Percentiles rank a stretch among this genome's conserved stretches.
Evolutionary conservation across 2,329 filamentous ascomycete genomes (phyloP).

Genomic region (Lojkania enalia): DNA sequence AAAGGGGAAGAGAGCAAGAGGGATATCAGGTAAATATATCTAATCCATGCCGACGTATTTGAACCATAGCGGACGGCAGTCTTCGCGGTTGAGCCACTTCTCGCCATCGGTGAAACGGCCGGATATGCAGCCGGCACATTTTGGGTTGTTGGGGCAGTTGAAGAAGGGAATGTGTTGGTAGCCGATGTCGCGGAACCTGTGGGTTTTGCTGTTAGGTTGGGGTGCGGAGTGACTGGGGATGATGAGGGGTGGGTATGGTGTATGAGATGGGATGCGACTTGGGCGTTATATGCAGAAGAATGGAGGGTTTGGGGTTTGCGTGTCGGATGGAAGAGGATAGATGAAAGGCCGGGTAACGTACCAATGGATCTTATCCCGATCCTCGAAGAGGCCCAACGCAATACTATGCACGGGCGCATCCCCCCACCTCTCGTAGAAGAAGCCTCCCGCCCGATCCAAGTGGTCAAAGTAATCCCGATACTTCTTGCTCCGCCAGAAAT

Average conservation of each 20-base stretch:
- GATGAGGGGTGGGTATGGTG: no score
- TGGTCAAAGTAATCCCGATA: constrained; percentile 98
- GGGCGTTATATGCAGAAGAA: not conserved
- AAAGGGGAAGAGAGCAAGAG: no score
- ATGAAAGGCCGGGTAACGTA: no score
- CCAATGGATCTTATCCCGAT: constrained; percentile 90
- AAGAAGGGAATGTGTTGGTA: constrained; percentile 99
- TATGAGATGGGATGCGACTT: no score
- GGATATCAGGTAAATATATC: no score
- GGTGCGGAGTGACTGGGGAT: no score
- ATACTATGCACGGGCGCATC: constrained; percentile 97
- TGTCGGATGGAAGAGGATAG: no score
- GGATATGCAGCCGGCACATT: constrained; percentile 84
- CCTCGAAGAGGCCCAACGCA: constrained; percentile 88
- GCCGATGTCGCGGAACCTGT: constrained; percentile 97
- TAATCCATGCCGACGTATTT: constrained; percentile 87
- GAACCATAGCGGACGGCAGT: constrained; percentile 96
- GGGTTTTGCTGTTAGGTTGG: no score
- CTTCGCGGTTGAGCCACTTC: constrained; percentile 81
- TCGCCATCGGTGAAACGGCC: constrained; percentile 90
- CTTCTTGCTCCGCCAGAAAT: constrained; percentile 84
- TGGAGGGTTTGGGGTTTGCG: no score
- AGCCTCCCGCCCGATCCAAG: constrained; percentile 88
- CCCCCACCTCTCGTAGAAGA: constrained; percentile 99
- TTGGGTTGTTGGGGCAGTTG: constrained; percentile 96